Percentiles rank a stretch among this genome's conserved stretches.
Evolutionary conservation across 73 alveolate genomes (phyloP).

Genomic region (Paramecium pentaurelia): DNA sequence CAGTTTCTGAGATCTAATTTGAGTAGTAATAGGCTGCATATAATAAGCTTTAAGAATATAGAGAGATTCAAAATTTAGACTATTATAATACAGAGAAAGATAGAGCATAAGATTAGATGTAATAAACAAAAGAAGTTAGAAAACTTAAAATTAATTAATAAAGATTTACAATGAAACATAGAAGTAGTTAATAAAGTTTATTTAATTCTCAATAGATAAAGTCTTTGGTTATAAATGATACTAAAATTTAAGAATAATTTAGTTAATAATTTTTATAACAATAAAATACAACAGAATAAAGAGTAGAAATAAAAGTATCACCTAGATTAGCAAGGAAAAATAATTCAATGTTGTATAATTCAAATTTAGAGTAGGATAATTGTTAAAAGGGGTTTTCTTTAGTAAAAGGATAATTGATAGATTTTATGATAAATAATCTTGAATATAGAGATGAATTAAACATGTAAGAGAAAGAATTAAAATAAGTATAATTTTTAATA

Average conservation of each 20-base stretch:
- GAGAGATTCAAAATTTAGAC: background rate
- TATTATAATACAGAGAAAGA: background rate
- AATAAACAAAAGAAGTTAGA: background rate
- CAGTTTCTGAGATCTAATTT: background rate
- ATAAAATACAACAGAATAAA: background rate
- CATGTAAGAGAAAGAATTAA: background rate
- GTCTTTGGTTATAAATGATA: background rate
- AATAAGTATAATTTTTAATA: background rate
- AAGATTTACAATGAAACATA: background rate
- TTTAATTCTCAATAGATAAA: background rate
- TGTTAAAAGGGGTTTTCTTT: background rate
- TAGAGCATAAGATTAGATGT: background rate
- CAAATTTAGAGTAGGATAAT: background rate
- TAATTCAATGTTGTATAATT: background rate
- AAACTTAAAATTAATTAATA: background rate
- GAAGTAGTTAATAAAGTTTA: background rate
- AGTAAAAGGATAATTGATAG: background rate
- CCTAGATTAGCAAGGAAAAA: background rate
- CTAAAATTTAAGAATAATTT: background rate
- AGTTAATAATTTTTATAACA: background rate
- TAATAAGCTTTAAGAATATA: background rate
- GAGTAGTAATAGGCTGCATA: background rate
- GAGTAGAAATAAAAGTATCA: background rate
- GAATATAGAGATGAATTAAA: constrained; percentile 27
- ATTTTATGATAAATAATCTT: constrained; percentile 9